Evolutionary conservation across 768 basidiomycete species (phyloP).

Genomic region (Mycena olivaceomarginata): DNA sequence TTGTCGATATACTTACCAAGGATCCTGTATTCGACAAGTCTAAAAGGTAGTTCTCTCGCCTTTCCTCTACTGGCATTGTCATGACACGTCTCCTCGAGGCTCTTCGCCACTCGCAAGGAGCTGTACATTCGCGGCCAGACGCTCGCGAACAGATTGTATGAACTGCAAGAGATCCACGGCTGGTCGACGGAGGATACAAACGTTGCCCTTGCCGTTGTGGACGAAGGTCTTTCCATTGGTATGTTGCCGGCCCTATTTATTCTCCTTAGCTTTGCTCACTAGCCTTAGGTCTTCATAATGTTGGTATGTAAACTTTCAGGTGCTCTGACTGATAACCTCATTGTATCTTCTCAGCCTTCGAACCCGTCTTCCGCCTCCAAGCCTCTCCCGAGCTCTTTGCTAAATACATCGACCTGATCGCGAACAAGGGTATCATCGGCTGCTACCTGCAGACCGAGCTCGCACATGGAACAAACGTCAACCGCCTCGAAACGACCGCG

Average conservation of each 20-base stretch:
- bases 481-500: slow-evolving; percentile 83
- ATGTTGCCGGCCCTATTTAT: slow-evolving; percentile 48
- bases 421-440: slow-evolving; percentile 77
- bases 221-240: slow-evolving; percentile 71
- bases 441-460: slow-evolving; percentile 89
- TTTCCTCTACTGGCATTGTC: not conserved
- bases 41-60: slow-evolving; percentile 59
- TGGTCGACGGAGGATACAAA: slow-evolving; percentile 72
- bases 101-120: slow-evolving; percentile 76
- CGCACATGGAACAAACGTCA: slow-evolving; percentile 86
- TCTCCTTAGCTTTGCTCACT: not conserved
- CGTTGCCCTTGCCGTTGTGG: slow-evolving; percentile 68
- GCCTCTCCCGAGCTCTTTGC: slow-evolving; percentile 71
- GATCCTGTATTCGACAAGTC: slow-evolving; percentile 80
- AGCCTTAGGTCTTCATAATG: slow-evolving; percentile 50
- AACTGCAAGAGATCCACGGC: slow-evolving; percentile 71
- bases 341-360: slow-evolving; percentile 67
- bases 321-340: slow-evolving; percentile 35
- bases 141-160: slow-evolving; percentile 74
- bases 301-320: slow-evolving; percentile 55
- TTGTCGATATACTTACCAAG: slow-evolving; percentile 67
- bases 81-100: slow-evolving; percentile 56
- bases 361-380: slow-evolving; percentile 81
- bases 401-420: slow-evolving; percentile 70
- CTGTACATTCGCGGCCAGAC: slow-evolving; percentile 72